Evolutionary conservation across 2,329 filamentous ascomycete genomes (phyloP).

Genomic region (Fusarium robinianum): DNA sequence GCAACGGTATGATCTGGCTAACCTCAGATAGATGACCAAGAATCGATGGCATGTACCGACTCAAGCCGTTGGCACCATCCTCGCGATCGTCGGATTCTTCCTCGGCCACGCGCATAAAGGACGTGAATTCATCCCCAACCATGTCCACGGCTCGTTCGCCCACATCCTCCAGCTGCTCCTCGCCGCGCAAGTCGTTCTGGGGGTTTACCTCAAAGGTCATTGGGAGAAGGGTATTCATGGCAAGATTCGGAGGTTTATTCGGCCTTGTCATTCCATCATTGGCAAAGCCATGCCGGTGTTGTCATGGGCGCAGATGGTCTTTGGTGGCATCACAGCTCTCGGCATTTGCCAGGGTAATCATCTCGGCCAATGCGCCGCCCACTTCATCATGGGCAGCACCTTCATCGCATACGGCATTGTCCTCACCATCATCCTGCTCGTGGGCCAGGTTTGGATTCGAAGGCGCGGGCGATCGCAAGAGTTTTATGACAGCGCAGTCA

Average conservation of each 20-base stretch:
- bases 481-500: slow-evolving; percentile 92
- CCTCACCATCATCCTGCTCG: slow-evolving; percentile 81
- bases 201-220: slow-evolving; percentile 87
- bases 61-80: slow-evolving; percentile 72
- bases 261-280: slow-evolving; percentile 75
- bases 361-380: slow-evolving; percentile 86
- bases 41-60: slow-evolving; percentile 94
- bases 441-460: slow-evolving; percentile 85
- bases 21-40: slow-evolving; percentile 69
- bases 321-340: slow-evolving; percentile 88
- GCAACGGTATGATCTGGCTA: slow-evolving; percentile 1
- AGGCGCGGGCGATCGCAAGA: slow-evolving; percentile 87
- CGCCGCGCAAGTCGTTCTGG: slow-evolving; percentile 74
- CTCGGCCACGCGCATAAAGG: slow-evolving; percentile 90
- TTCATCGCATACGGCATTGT: slow-evolving; percentile 94
- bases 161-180: slow-evolving; percentile 80
- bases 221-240: slow-evolving; percentile 83
- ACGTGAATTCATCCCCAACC: slow-evolving; percentile 74
- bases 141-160: slow-evolving; percentile 82
- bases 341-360: slow-evolving; percentile 95
- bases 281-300: slow-evolving; percentile 87
- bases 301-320: slow-evolving; percentile 92
- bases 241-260: slow-evolving; percentile 72
- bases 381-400: slow-evolving; percentile 98
- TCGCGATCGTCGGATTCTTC: slow-evolving; percentile 85